Percentiles rank a stretch among this genome's conserved stretches.
phyloP scores from a whole-genome alignment of 495 filamentous ascomycete species.

The Pseudoneurospora amorphoporcata region DNA sequence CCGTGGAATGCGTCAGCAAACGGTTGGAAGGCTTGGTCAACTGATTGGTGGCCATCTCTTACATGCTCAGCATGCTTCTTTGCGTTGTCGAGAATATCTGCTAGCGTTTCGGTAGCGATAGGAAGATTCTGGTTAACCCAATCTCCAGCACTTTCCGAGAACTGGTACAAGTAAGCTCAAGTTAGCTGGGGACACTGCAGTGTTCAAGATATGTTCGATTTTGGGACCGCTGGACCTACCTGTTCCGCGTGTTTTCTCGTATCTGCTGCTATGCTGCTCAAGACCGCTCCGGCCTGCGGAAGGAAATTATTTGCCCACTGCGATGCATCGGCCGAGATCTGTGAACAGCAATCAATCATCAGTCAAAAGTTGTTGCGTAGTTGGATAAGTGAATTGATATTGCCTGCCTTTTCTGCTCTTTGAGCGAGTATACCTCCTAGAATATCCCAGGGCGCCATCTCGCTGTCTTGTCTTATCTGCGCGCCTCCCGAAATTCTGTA shows the following conservation, averaged over 20 bases:
- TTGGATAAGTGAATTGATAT: not conserved
- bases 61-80: not conserved
- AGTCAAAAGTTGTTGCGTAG: not conserved
- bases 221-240: not conserved
- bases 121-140: not conserved
- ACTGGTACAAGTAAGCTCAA: not conserved
- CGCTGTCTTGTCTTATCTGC: not conserved
- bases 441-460: not conserved
- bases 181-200: not conserved
- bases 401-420: not conserved
- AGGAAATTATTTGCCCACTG: not conserved
- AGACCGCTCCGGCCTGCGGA: not conserved
- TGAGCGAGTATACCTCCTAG: not conserved
- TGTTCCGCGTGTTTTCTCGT: not conserved
- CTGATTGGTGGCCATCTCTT: not conserved
- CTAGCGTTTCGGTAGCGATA: not conserved
- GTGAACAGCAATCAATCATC: not conserved
- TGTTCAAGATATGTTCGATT: too few species aligned
- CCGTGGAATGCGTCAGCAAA: not conserved
- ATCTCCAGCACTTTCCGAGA: not conserved
- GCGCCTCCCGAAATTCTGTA: not conserved
- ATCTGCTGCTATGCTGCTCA: not conserved
- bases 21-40: not conserved
- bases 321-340: not conserved
- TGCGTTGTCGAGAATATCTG: not conserved